A percentile compares a stretch with the other conserved stretches of the same genome.
phyloP scores from a whole-genome alignment of 305 asterid species.

The Fraxinus albicans region DNA sequence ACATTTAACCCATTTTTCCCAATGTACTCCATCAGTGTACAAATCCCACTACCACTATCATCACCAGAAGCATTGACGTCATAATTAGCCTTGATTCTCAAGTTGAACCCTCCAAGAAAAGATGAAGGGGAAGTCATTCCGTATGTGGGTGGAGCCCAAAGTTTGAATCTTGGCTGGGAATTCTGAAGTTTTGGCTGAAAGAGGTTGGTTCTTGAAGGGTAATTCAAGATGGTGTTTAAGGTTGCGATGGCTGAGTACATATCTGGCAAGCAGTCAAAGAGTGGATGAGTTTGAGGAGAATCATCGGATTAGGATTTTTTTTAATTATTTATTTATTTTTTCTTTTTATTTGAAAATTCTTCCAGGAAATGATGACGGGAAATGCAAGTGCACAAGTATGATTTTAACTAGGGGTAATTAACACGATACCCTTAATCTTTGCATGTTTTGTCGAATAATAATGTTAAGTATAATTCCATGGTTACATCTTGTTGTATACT shows the following conservation, averaged over 20 bases:
- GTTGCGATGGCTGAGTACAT: slow-evolving; percentile 41
- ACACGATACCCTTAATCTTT: too few species aligned
- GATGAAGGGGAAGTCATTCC: slow-evolving; percentile 41
- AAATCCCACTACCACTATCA: slow-evolving; percentile 37
- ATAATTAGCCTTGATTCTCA: slow-evolving; percentile 39
- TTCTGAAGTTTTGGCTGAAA: slow-evolving; percentile 27
- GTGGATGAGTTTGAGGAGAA: background rate
- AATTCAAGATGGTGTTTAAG: slow-evolving; percentile 35
- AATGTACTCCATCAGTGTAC: slow-evolving; percentile 62
- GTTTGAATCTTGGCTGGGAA: slow-evolving; percentile 28
- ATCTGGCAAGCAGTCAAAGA: slow-evolving; percentile 5
- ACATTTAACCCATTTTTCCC: slow-evolving; percentile 55
- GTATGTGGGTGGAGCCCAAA: slow-evolving; percentile 26
- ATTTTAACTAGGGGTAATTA: too few species aligned
- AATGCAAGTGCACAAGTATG: too few species aligned
- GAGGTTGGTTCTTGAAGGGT: slow-evolving; percentile 32
- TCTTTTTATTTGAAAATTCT: too few species aligned
- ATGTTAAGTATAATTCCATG: too few species aligned
- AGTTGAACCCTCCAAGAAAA: slow-evolving; percentile 37
- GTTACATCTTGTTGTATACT: too few species aligned
- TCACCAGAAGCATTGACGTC: slow-evolving; percentile 17
- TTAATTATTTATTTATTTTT: too few species aligned
- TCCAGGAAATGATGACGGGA: too few species aligned
- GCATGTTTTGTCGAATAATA: too few species aligned
- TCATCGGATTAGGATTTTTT: slow-evolving; percentile 20